Percentiles rank a stretch among this genome's conserved stretches.
phyloP scores from a whole-genome alignment of 257 asterid genomes.

The Plantago elongata region DNA sequence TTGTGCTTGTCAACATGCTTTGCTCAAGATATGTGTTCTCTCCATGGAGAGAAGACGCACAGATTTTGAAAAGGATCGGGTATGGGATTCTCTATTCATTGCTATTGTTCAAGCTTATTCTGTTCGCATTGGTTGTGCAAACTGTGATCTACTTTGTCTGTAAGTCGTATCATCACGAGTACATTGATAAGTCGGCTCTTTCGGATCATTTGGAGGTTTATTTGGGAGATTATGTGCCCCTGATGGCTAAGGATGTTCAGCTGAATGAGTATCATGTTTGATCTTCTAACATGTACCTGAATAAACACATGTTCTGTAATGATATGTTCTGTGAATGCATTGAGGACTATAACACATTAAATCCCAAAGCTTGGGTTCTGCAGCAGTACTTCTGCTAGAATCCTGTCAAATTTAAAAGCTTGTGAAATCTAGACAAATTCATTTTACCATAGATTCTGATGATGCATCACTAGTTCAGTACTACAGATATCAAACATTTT shows the following conservation, averaged over 20 bases:
- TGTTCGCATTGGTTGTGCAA: slow-evolving; percentile 1
- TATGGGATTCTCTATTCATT: not conserved
- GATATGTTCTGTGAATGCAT: too few species aligned
- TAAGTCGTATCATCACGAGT: not conserved
- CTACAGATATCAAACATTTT: too few species aligned
- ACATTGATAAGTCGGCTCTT: not conserved
- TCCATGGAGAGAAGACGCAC: not conserved
- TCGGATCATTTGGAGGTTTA: not conserved
- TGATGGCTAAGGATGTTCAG: not conserved
- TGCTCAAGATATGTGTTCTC: not conserved
- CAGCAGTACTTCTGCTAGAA: too few species aligned
- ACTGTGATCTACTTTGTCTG: not conserved
- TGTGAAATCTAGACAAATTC: too few species aligned
- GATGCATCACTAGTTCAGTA: too few species aligned
- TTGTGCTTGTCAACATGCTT: not conserved
- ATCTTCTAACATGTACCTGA: too few species aligned
- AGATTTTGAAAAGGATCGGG: not conserved
- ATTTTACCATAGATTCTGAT: too few species aligned
- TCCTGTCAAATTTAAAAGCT: too few species aligned
- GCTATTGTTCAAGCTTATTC: not conserved
- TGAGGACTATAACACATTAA: too few species aligned
- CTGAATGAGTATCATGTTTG: not conserved
- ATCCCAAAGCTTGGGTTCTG: too few species aligned
- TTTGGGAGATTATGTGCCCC: not conserved
- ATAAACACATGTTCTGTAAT: too few species aligned